These are phyloP conservation scores for Chrysopogon serrulatus DNA, from an alignment of 176 grass and related monocot species.

Conservation along the genomic window DNA sequence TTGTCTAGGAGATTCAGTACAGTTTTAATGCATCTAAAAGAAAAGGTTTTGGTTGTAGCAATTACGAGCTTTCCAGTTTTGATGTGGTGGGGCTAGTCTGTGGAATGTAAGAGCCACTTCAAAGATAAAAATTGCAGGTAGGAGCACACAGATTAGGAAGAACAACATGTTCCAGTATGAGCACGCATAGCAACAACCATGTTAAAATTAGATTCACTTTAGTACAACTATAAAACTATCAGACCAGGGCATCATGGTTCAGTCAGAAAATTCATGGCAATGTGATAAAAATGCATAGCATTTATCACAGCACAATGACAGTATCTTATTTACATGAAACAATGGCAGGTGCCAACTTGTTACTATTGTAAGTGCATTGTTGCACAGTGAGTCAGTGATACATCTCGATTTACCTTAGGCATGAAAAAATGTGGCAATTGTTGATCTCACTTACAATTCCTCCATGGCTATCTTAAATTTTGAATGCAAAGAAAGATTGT, in stretches of 20 bases:
- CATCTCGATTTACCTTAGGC: background rate
- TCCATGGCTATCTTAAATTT: background rate
- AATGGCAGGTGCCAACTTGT: background rate
- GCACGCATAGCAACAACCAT: background rate
- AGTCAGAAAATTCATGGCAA: background rate
- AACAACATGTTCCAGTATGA: background rate
- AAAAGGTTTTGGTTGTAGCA: background rate
- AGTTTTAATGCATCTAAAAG: background rate
- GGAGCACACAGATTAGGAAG: background rate
- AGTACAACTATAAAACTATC: background rate
- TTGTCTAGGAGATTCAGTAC: background rate
- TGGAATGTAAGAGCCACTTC: background rate
- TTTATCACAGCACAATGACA: background rate
- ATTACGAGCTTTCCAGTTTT: background rate
- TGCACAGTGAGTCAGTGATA: background rate
- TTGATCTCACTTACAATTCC: conserved; percentile 11
- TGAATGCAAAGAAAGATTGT: background rate
- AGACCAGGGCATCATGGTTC: background rate
- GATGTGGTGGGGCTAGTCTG: background rate
- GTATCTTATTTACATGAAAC: background rate
- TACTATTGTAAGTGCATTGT: background rate
- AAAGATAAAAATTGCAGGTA: background rate
- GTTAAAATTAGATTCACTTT: background rate
- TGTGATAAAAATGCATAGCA: conserved; percentile 3
- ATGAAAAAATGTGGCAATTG: background rate